A percentile compares a stretch with the other conserved stretches of the same genome.
These are phyloP conservation scores for Plantago ovata DNA, from an alignment of 257 asterid species.

Conservation along the genomic window DNA sequence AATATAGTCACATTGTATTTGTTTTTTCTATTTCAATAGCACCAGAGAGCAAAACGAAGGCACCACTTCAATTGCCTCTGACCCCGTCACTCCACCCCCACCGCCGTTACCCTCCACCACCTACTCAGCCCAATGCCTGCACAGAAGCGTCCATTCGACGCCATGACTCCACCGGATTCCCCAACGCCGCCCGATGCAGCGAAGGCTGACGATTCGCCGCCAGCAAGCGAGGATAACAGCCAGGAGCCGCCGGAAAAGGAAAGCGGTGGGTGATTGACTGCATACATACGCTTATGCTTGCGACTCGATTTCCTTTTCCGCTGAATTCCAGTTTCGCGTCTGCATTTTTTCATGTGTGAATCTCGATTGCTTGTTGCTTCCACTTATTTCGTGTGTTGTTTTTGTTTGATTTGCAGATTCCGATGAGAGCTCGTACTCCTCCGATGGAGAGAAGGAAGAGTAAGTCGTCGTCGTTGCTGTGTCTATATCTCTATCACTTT, in stretches of 20 bases:
- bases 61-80: conserved; percentile 31
- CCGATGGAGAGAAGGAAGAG: conserved; percentile 70
- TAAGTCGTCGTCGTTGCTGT: conserved; percentile 25
- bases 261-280: conserved; percentile 35
- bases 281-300: conserved; percentile 20
- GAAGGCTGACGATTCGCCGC: conserved; percentile 45
- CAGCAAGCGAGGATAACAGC: conserved; percentile 44
- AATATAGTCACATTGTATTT: conserved; percentile 11
- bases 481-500: conserved; percentile 11
- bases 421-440: conserved; percentile 53
- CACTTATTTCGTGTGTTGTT: conserved; percentile 11
- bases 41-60: conserved; percentile 20
- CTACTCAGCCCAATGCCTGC: conserved; percentile 58
- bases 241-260: conserved; percentile 36
- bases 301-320: conserved; percentile 23
- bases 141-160: conserved; percentile 56
- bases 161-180: conserved; percentile 47
- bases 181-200: conserved; percentile 41
- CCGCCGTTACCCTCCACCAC: no score
- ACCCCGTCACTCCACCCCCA: no score
- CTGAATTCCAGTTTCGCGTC: conserved; percentile 25
- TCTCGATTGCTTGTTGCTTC: conserved; percentile 11
- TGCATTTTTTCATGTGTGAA: conserved; percentile 26
- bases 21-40: background rate
- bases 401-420: conserved; percentile 60